A percentile compares a stretch with the other conserved stretches of the same genome.
Conservation (phyloP, 345 rosid species). For the Arabidopsis arenosa region DNA sequence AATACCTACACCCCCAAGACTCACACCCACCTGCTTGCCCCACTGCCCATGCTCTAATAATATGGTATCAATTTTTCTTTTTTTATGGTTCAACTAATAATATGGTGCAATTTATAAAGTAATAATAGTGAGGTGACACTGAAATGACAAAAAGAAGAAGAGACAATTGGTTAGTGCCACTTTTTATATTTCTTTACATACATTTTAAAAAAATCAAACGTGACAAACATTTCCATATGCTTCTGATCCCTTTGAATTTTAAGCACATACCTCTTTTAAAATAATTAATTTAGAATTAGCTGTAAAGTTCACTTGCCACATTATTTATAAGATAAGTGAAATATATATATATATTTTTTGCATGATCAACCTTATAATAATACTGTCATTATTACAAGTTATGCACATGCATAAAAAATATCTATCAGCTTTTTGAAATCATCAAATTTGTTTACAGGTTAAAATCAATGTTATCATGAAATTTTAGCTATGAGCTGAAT, state of each 20-base stretch:
- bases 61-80: too few species aligned
- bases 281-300: slow-evolving; percentile 16
- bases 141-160: slow-evolving; percentile 39
- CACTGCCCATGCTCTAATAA: too few species aligned
- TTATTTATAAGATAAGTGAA: not conserved
- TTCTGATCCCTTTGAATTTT: slow-evolving; percentile 9
- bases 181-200: not conserved
- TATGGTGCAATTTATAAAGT: slow-evolving; percentile 8
- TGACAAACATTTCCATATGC: slow-evolving; percentile 25
- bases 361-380: not conserved
- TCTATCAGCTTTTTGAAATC: not conserved
- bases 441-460: not conserved
- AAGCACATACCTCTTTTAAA: not conserved
- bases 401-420: not conserved
- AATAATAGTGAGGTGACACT: slow-evolving; percentile 30
- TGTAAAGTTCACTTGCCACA: slow-evolving; percentile 30
- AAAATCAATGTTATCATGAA: not conserved
- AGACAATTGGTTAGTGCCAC: slow-evolving; percentile 14
- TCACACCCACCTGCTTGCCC: too few species aligned
- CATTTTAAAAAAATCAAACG: slow-evolving; percentile 14
- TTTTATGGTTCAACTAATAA: too few species aligned
- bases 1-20: too few species aligned
- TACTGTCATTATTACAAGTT: not conserved
- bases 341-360: not conserved
- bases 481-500: not conserved